These are phyloP conservation scores for Aeminium ludgeri DNA, from an alignment of 495 filamentous ascomycete species.

Conservation along the genomic window DNA sequence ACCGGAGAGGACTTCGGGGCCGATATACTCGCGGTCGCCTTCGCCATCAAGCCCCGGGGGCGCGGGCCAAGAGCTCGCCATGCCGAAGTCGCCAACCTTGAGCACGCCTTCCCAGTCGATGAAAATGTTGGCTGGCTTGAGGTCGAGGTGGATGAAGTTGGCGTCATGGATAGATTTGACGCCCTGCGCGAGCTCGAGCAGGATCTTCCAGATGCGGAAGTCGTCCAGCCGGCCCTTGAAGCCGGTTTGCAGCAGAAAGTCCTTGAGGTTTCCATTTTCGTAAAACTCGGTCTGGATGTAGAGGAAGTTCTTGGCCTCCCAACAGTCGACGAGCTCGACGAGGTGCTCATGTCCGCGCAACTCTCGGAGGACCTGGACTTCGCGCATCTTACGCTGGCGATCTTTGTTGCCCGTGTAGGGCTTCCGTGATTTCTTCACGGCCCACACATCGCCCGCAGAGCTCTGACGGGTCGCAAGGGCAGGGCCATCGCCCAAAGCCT, in stretches of 20 bases:
- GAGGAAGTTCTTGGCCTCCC: slow-evolving; percentile 65
- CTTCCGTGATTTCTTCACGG: slow-evolving; percentile 84
- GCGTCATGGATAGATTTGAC: slow-evolving; percentile 73
- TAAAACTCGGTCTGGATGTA: slow-evolving; percentile 97
- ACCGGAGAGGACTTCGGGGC: slow-evolving; percentile 71
- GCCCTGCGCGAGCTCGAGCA: slow-evolving; percentile 70
- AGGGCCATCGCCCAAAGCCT: slow-evolving; percentile 18
- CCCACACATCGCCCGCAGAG: slow-evolving; percentile 44
- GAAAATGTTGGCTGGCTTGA: slow-evolving; percentile 90
- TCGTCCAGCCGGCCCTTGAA: slow-evolving; percentile 78
- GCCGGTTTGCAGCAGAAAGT: slow-evolving; percentile 63
- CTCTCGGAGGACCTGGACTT: slow-evolving; percentile 57
- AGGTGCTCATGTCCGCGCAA: slow-evolving; percentile 66
- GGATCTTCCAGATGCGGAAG: slow-evolving; percentile 94
- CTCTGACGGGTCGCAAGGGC: slow-evolving; percentile 16
- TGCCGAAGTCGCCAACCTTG: slow-evolving; percentile 92
- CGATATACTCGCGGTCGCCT: slow-evolving; percentile 91
- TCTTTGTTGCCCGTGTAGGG: slow-evolving; percentile 57
- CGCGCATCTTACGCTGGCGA: slow-evolving; percentile 58
- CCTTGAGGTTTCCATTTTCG: slow-evolving; percentile 74
- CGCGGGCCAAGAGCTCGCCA: slow-evolving; percentile 69
- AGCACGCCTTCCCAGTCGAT: slow-evolving; percentile 79
- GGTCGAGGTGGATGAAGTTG: slow-evolving; percentile 80
- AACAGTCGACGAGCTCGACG: slow-evolving; percentile 60
- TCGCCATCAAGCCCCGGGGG: slow-evolving; percentile 66